Conservation (phyloP, 139 green algal genomes). For the Asterochloris sp. region DNA sequence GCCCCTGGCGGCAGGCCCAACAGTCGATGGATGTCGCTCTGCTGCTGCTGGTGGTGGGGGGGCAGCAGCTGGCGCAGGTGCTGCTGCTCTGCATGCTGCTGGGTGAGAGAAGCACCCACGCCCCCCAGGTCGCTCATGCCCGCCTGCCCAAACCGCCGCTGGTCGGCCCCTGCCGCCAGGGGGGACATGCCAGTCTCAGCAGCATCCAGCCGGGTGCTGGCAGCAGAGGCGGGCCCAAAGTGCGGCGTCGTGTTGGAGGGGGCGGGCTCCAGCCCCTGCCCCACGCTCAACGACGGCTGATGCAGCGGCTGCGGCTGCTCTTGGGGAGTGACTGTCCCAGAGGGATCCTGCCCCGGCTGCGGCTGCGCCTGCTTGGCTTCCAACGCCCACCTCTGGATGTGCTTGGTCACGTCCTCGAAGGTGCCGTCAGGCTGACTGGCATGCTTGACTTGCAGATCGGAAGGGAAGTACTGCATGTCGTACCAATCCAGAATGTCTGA, state of each 20-base stretch:
- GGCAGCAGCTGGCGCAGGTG: no score
- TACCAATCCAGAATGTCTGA: slow-evolving; percentile 82
- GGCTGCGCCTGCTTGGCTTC: not conserved
- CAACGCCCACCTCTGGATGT: slow-evolving; percentile 50
- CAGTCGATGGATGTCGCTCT: no score
- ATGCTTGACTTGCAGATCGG: slow-evolving; percentile 61
- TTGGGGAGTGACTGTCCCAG: not conserved
- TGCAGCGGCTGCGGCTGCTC: not conserved
- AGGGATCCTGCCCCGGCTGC: not conserved
- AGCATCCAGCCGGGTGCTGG: slow-evolving; percentile 6
- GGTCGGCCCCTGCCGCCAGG: no score
- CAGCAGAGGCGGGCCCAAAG: not conserved
- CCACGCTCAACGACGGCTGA: not conserved
- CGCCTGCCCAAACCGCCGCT: not conserved
- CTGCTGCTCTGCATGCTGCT: no score
- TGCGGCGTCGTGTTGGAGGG: not conserved
- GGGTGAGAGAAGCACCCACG: no score
- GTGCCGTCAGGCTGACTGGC: slow-evolving; percentile 26
- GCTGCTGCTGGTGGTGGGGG: no score
- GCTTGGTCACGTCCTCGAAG: slow-evolving; percentile 44
- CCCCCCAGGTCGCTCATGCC: no score
- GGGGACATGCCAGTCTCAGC: not conserved
- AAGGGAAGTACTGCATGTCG: slow-evolving; percentile 68
- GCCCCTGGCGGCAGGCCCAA: no score
- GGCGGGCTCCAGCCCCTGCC: not conserved